Evolutionary conservation across 768 basidiomycete species (phyloP), one percentile per base, ranked within the genome.

Genomic region (Boletellus ananiceps): DNA sequence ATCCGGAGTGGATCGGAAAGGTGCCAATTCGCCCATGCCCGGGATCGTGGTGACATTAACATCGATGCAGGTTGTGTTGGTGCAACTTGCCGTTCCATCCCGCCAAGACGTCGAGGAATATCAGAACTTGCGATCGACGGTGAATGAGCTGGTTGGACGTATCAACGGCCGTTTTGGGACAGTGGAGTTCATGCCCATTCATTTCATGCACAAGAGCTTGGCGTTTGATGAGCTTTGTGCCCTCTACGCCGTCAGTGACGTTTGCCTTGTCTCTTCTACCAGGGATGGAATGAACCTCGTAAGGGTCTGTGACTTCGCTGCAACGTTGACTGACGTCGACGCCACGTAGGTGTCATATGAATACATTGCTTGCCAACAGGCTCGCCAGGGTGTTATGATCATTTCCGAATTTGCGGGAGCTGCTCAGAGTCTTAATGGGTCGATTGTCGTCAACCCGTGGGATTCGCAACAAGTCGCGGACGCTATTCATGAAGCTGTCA

Each of bases 1-100:
- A 99, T 66, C 96, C 96, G 4, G 96, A 99, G 70, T 98, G 94
- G 94, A 92, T 98, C 59, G 96, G 96, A 60, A 99, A 95, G 78
- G 88, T 83, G 42, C 32, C 72, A 57, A 29, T 29, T 32, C n/a
- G 37, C 29, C 23, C 25, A 19, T 16, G 2, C 29, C 7, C 14
- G 31, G 33, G 9, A 33, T 38, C 21, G 9, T 8, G 29, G 25
- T 13, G 21, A 39, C 11, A 38, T 42, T 43, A 18, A 62, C 43
- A 25, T 44, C 45, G 32, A 14, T 45, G 18, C 45, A 91, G 88
- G 89, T 97, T 50, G 96, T 99, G 2, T 77, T 99, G 39, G 93
- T 91, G 8, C 96, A 99, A 71, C 82, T 99, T 5, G 96, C 96
- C 8, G 94, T 99, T 8, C 96, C 96, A 3, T 97, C 94, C 7